A percentile compares a stretch with the other conserved stretches of the same genome.
Evolutionary conservation across 306 rosid genomes (phyloP).

Genomic region (Macrotyloma uniflorum): DNA sequence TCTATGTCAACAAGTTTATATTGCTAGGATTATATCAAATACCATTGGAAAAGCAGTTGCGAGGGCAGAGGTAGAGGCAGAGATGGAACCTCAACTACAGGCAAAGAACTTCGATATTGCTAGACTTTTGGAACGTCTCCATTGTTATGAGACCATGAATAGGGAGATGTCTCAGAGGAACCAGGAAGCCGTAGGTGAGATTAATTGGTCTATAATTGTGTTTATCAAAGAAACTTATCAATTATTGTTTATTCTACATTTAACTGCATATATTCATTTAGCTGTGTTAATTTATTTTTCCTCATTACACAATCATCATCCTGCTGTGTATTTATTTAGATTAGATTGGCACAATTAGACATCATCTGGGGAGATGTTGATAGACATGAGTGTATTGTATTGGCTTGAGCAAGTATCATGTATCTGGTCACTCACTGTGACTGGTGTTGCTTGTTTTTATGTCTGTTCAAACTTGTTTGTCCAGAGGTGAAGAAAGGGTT

Average conservation of each 20-base stretch:
- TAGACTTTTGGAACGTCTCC: conserved; percentile 83
- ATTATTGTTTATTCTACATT: neutral
- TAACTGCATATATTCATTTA: neutral
- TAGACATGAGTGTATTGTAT: conserved; percentile 5
- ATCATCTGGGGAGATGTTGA: conserved; percentile 2
- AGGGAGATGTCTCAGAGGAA: conserved; percentile 99
- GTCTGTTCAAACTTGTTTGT: neutral
- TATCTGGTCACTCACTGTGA: conserved; percentile 9
- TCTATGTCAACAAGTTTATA: conserved; percentile 73
- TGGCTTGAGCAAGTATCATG: neutral
- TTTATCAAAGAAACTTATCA: neutral
- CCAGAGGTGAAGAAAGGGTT: neutral
- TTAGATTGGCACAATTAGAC: neutral
- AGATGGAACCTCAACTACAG: conserved; percentile 80
- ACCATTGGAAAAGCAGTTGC: conserved; percentile 81
- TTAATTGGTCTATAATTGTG: conserved; percentile 13
- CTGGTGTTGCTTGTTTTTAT: neutral
- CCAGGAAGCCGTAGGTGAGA: conserved; percentile 92
- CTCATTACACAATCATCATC: neutral
- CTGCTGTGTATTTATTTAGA: conserved; percentile 1
- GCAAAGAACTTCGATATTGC: conserved; percentile 90
- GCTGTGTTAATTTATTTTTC: neutral
- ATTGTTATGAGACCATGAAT: conserved; percentile 88
- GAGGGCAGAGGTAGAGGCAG: conserved; percentile 82
- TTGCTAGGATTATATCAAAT: conserved; percentile 81